Evolutionary conservation across 306 rosid species (phyloP), one percentile per base, ranked within the genome.

Genomic region (Luffa acutangula): DNA sequence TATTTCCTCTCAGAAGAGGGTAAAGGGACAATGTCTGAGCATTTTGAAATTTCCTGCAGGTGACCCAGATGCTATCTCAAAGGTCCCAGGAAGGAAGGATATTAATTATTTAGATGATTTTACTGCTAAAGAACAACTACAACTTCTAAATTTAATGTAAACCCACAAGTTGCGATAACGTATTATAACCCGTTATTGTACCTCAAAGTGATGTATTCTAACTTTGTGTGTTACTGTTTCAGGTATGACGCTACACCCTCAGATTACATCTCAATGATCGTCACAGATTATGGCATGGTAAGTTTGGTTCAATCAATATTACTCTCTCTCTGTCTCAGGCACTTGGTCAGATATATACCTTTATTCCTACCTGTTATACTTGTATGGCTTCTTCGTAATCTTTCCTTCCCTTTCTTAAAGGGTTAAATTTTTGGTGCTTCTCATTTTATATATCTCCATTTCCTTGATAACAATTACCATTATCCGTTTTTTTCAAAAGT

Each of bases 201-300:
- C 58, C 58, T 71, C 56, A 12, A 71, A 46, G 15, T 31, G 18
- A 10, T 71, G 39, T 25, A 25, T 71, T 71, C 58, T 71, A 46
- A 71, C 58, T 48, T 48, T 13, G 14, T 46, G 6, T 25, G 53
- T 41, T 71, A 71, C 58, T 46, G 41, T 71, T 71, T 69, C 83
- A 94, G 98, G 91, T 94, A 92, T 53, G 98, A 94, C 78, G 89
- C 85, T 52, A 94, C 97, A 41, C 98, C 98, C 21, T 81, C 96
- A 9, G 98, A 93, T 84, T 93, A 91, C 79, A 64, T 93, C 82
- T 89, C 98, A 11, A 85, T 88, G 83, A 93, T 93, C 74, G 82
- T 93, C 78, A 89, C 98, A 20, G 98, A 94, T 83, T 86, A 92
- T 83, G 98, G 98, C 91, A 90, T 90, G 97, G 98, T 94, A 87